Percentiles rank a stretch among this genome's conserved stretches.
Evolutionary conservation across 345 rosid genomes (phyloP).

Genomic region (Pistacia atlantica): DNA sequence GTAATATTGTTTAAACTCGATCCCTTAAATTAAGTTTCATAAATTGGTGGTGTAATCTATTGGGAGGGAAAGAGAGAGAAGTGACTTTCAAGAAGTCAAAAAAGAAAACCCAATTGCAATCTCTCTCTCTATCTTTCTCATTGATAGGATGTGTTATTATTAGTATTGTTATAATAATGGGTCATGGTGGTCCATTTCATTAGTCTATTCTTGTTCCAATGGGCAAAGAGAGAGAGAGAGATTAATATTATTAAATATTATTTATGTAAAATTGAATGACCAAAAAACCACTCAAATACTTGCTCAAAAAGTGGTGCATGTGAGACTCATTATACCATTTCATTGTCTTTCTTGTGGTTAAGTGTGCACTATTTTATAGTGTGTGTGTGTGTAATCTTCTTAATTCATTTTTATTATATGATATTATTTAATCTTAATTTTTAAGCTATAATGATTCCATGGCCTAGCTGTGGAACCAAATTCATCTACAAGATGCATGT

Average conservation of each 20-base stretch:
- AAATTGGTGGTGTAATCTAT: background rate
- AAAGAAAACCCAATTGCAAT: background rate
- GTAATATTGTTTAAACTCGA: constrained; percentile 13
- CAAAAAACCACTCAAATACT: constrained; percentile 36
- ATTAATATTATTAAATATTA: background rate
- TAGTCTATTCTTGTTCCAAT: constrained; percentile 18
- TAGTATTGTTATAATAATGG: constrained; percentile 9
- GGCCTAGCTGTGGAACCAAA: constrained; percentile 13
- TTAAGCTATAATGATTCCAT: constrained; percentile 29
- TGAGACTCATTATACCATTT: constrained; percentile 53
- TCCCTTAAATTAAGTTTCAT: background rate
- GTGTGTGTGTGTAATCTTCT: background rate
- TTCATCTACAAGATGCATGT: background rate
- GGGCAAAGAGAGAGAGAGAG: background rate
- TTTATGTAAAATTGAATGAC: too few relatives aligned
- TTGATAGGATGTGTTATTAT: constrained; percentile 22
- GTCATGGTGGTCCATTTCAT: constrained; percentile 24
- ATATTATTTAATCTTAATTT: constrained; percentile 17
- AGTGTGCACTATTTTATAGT: constrained; percentile 20
- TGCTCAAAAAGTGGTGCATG: constrained; percentile 47
- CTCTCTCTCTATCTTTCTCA: background rate
- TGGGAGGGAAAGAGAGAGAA: background rate
- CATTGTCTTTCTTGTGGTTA: constrained; percentile 58
- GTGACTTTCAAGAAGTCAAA: constrained; percentile 38
- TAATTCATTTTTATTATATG: background rate